Evolutionary conservation across 129 eudicot species (phyloP).

Genomic region (Tagetes erecta): DNA sequence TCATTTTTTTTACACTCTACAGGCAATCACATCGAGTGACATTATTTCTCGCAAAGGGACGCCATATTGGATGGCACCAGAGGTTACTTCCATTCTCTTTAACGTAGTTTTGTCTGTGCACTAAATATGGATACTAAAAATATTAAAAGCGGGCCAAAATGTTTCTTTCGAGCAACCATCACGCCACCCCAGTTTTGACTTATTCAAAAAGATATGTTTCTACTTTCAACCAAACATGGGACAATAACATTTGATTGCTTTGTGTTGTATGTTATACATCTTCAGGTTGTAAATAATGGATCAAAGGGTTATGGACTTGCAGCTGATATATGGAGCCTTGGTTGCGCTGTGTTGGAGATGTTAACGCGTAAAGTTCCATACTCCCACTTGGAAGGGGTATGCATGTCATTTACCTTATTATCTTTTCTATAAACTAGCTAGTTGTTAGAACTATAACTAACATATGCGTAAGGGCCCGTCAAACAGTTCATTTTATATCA

Average conservation of each 20-base stretch:
- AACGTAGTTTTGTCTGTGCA: conserved; percentile 14
- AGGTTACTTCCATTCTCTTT: conserved; percentile 47
- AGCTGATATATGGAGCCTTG: conserved; percentile 98
- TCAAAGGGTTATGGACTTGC: conserved; percentile 79
- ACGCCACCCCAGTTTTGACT: no score
- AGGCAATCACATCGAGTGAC: conserved; percentile 76
- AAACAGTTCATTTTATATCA: neutral
- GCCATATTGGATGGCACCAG: conserved; percentile 97
- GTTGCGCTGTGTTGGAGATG: conserved; percentile 94
- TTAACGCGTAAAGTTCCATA: conserved; percentile 76
- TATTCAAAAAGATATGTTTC: no score
- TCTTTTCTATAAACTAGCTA: neutral
- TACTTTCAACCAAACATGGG: no score
- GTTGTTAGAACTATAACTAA: neutral
- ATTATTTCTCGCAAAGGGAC: conserved; percentile 92
- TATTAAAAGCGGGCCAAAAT: no score
- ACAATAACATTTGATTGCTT: no score
- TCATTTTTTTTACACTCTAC: conserved; percentile 14
- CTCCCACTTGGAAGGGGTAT: conserved; percentile 78
- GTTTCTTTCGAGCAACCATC: no score
- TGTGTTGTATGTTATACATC: no score
- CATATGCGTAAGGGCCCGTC: neutral
- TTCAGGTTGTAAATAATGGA: conserved; percentile 63
- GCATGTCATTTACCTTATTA: conserved; percentile 14
- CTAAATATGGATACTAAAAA: no score